Evolutionary conservation across 768 basidiomycete genomes (phyloP).

Genomic region (Calocybe cyanea): DNA sequence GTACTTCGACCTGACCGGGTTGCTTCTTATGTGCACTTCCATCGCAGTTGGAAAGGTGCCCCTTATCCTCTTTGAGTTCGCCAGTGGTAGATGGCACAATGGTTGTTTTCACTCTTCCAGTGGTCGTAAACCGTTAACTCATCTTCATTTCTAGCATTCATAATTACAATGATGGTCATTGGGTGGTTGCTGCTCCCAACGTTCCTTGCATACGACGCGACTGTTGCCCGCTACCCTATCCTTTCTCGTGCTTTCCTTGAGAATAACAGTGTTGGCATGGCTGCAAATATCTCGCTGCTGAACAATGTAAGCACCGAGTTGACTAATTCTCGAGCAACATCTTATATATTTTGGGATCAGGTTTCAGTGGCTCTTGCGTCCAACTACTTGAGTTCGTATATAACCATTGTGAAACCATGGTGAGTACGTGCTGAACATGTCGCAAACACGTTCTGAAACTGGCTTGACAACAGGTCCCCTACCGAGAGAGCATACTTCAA

Average conservation of each 20-base stretch:
- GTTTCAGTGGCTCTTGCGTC: slow-evolving; percentile 64
- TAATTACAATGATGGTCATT: slow-evolving; percentile 48
- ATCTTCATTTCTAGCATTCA: slow-evolving; percentile 33
- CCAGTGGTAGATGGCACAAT: slow-evolving; percentile 40
- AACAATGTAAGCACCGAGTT: slow-evolving; percentile 52
- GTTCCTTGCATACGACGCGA: slow-evolving; percentile 45
- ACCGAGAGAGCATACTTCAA: slow-evolving; percentile 61
- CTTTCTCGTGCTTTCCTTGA: slow-evolving; percentile 54
- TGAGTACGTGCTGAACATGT: slow-evolving; percentile 11
- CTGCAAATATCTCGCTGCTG: slow-evolving; percentile 57
- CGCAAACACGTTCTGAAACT: not conserved
- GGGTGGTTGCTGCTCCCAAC: slow-evolving; percentile 41
- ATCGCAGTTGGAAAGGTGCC: slow-evolving; percentile 53
- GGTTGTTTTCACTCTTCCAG: slow-evolving; percentile 22
- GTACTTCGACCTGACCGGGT: slow-evolving; percentile 46
- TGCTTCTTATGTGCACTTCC: slow-evolving; percentile 45
- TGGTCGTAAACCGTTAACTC: not conserved
- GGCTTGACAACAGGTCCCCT: slow-evolving; percentile 41
- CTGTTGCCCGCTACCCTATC: slow-evolving; percentile 53
- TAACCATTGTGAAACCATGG: slow-evolving; percentile 51
- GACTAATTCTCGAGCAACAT: not conserved
- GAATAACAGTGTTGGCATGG: slow-evolving; percentile 57
- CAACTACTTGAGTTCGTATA: slow-evolving; percentile 72
- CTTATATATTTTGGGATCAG: slow-evolving; percentile 23
- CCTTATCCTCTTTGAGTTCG: slow-evolving; percentile 41